Percentiles rank a stretch among this genome's conserved stretches.
Conservation (phyloP, 495 filamentous ascomycete species). For the Aspergillus conjunctus region DNA sequence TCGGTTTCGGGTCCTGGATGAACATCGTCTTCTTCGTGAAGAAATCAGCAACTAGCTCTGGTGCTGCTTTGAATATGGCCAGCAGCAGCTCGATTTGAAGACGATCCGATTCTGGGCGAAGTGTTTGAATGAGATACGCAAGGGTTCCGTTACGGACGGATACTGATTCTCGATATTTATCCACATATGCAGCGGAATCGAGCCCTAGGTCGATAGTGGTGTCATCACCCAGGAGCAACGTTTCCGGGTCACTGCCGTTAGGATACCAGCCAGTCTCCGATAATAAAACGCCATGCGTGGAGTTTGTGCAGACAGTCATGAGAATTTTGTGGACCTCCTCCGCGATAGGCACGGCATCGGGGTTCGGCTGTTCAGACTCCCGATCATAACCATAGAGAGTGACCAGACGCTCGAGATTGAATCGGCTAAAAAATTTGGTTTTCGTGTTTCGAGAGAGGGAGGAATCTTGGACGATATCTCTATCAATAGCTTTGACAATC, state of each 20-base stretch:
- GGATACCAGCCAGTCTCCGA: slow-evolving; percentile 74
- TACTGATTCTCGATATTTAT: slow-evolving; percentile 64
- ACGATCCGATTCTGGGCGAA: slow-evolving; percentile 80
- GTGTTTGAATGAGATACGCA: slow-evolving; percentile 71
- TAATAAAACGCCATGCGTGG: slow-evolving; percentile 68
- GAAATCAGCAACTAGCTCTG: slow-evolving; percentile 83
- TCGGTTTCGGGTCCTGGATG: slow-evolving; percentile 85
- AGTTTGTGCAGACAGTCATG: slow-evolving; percentile 68
- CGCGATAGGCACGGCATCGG: slow-evolving; percentile 48
- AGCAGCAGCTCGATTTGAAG: slow-evolving; percentile 81
- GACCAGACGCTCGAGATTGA: slow-evolving; percentile 69
- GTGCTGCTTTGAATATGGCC: slow-evolving; percentile 74
- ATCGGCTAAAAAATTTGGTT: slow-evolving; percentile 68
- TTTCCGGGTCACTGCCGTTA: slow-evolving; percentile 60
- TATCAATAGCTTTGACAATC: slow-evolving; percentile 63
- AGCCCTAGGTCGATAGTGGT: slow-evolving; percentile 66
- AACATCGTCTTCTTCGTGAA: slow-evolving; percentile 80
- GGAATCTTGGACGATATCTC: slow-evolving; percentile 67
- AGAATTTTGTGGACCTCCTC: slow-evolving; percentile 71
- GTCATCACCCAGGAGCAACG: slow-evolving; percentile 41
- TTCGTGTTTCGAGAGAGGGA: slow-evolving; percentile 70
- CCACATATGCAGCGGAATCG: slow-evolving; percentile 65
- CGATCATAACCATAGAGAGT: slow-evolving; percentile 67
- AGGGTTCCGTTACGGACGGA: slow-evolving; percentile 75
- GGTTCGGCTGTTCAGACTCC: slow-evolving; percentile 40